Evolutionary conservation across 2,329 filamentous ascomycete genomes (phyloP), one percentile per base, ranked within the genome.

Genomic region (Didymosphaeria variabile): DNA sequence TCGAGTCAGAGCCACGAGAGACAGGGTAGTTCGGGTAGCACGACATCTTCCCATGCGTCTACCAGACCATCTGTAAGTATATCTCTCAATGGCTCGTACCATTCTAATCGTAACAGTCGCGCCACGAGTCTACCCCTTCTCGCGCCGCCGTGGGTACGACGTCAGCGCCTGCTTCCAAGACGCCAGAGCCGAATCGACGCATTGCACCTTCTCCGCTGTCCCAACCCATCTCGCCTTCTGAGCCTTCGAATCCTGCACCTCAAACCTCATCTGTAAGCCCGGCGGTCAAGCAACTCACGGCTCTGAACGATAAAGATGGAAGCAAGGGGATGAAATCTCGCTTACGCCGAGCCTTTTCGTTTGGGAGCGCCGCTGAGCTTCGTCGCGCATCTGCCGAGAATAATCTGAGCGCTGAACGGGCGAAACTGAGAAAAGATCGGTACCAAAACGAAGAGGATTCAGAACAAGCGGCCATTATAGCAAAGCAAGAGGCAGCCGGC

Each of bases 321-420:
- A 91, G 88, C 74, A 86, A 89, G 66, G 93, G 93, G 75, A 93
- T 90, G 80, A 97, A 97, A 80, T 94, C 91, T 19, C 86, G 94
- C 67, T 83, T 99, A 61, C 88, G 95, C 58, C 87, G 95, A 69
- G 95, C 95, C 0, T 97, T 99, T 72, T 99, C 95, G 0, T 99
- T 99, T 79, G 94, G 95, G 53, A 98, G 94, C 76, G 92, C 94
- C 45, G 92, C 94, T 9, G 95, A 99, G 75, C 88, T 99, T 51
- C 87, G 91, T 64, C 91, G 91, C 73, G 91, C 89, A 13, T 89
- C 88, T 12, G 88, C 86, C 5, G 86, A 90, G 67, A 89, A 90
- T 51, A 87, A 82, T 62, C 76, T 67, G 29, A 73, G 73, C 57
- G 77, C 79, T 42, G 84, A 85, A 51, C 79, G 84, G 6, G 81